phyloP scores from a whole-genome alignment of 768 basidiomycete species.

The Lactarius vividus region DNA sequence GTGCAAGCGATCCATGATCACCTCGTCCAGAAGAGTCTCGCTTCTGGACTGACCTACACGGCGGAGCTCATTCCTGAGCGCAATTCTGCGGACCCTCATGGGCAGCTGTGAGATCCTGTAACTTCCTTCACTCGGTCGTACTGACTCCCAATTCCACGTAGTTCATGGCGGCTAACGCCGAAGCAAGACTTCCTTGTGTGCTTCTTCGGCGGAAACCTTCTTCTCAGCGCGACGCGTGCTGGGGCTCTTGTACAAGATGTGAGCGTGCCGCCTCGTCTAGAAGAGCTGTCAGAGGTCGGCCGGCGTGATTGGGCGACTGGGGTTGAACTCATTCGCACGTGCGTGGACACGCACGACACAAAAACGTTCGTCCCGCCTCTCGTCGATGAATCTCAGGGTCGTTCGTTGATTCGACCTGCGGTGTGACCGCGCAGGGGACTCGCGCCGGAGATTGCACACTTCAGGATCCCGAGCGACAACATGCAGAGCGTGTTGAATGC shows the following conservation, averaged over 20 bases:
- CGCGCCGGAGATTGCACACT: conserved; percentile 87
- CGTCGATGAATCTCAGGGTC: not conserved
- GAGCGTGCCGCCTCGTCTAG: conserved; percentile 64
- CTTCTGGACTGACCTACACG: conserved; percentile 68
- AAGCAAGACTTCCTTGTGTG: conserved; percentile 97
- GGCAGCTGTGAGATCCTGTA: conserved; percentile 37
- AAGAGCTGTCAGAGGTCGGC: conserved; percentile 59
- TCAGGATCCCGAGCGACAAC: conserved; percentile 60
- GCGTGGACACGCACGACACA: conserved; percentile 82
- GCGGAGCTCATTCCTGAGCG: conserved; percentile 73
- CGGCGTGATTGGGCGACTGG: conserved; percentile 82
- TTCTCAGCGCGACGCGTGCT: conserved; percentile 79
- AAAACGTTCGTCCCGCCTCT: conserved; percentile 55
- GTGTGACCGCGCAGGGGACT: conserved; percentile 55
- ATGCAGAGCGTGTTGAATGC: conserved; percentile 44
- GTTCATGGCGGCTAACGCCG: conserved; percentile 70
- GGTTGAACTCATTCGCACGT: conserved; percentile 78
- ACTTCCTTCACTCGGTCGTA: not conserved
- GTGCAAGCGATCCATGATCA: conserved; percentile 78
- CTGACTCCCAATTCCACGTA: conserved; percentile 30
- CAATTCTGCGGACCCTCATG: conserved; percentile 23
- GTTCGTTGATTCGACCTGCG: not conserved
- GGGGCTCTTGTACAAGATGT: conserved; percentile 53
- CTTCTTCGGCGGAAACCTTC: conserved; percentile 88
- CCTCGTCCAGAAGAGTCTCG: conserved; percentile 63